Evolutionary conservation across 2,329 filamentous ascomycete species (phyloP), one percentile per base, ranked within the genome.

Genomic region (Fusarium equiseti): DNA sequence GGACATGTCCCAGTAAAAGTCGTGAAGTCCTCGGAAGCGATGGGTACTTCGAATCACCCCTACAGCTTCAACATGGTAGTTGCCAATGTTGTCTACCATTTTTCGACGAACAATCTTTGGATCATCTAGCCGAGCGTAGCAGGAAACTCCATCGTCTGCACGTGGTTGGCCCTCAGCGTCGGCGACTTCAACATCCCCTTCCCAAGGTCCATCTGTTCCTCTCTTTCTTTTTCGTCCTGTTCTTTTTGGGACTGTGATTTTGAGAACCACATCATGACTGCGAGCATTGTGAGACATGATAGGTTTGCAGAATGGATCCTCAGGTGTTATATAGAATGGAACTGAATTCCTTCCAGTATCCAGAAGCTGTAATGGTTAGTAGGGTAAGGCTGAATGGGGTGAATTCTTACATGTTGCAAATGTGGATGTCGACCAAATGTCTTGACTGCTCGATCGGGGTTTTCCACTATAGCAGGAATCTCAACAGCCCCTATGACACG

Each of bases 201-300:
- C 81, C 76, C 89, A 95, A 0, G 91, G 89, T 7, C 85, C 91
- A 59, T 90, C 79, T 8, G 89, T 89, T n/a, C 93, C 94, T 73
- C 91, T 86, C 82, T 95, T 97, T 63, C 95, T 88, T 80, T 92
- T 97, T 65, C 94, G 88, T 5, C 95, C 95, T 4, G 94, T 98
- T 59, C 93, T 86, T 79, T 91, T 96, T 0, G 96, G 95, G 2
- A 98, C 89, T 0, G 91, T 94, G 59, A 99, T 86, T 78, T 94
- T 95, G 56, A 99, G 85, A 22, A 98, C 86, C 22, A 98, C 83
- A 76, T 98, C 97, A 77, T 94, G 93, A 12, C 93, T 92, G 22
- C 88, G 82, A 32, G 91, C 88, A 76, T 91, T 92, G 44, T 91
- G 90, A 10, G 95, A 97, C 72, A 91, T 84, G 66, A 97, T 84